These are phyloP conservation scores for Microdochium bolleyi DNA, from an alignment of 2,329 filamentous ascomycete species.

Conservation along the genomic window DNA sequence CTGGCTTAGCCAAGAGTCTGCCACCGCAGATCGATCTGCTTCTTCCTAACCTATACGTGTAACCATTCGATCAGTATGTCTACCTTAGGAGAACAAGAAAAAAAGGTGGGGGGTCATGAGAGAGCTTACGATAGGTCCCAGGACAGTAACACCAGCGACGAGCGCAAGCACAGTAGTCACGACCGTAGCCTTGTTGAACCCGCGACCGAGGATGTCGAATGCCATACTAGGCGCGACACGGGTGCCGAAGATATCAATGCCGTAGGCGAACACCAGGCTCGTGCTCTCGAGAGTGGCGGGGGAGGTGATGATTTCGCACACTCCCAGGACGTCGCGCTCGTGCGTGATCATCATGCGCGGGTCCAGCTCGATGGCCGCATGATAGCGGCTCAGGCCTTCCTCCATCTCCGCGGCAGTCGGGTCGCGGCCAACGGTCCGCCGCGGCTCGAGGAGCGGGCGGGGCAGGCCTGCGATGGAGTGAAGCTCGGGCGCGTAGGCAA, in stretches of 20 bases:
- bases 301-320: constrained; percentile 63
- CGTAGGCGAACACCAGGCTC: constrained; percentile 80
- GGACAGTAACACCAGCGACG: constrained; percentile 63
- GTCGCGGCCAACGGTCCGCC: constrained; percentile 78
- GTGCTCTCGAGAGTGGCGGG: constrained; percentile 87
- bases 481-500: constrained; percentile 67
- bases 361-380: constrained; percentile 73
- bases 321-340: constrained; percentile 69
- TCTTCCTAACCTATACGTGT: constrained; percentile 31
- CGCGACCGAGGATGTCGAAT: constrained; percentile 89
- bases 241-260: constrained; percentile 81
- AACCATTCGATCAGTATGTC: constrained; percentile 1
- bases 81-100: constrained; percentile 1
- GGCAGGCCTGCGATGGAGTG: constrained; percentile 75
- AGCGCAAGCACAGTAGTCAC: constrained; percentile 77
- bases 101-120: background rate
- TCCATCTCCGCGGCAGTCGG: constrained; percentile 71
- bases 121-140: constrained; percentile 75
- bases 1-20: background rate
- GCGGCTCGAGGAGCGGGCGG: constrained; percentile 71
- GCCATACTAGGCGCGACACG: constrained; percentile 78
- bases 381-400: constrained; percentile 75
- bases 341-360: constrained; percentile 76
- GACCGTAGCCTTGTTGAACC: constrained; percentile 86
- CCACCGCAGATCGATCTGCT: constrained; percentile 37